Evolutionary conservation across 306 rosid genomes (phyloP).

Genomic region (Dicorynia guianensis): DNA sequence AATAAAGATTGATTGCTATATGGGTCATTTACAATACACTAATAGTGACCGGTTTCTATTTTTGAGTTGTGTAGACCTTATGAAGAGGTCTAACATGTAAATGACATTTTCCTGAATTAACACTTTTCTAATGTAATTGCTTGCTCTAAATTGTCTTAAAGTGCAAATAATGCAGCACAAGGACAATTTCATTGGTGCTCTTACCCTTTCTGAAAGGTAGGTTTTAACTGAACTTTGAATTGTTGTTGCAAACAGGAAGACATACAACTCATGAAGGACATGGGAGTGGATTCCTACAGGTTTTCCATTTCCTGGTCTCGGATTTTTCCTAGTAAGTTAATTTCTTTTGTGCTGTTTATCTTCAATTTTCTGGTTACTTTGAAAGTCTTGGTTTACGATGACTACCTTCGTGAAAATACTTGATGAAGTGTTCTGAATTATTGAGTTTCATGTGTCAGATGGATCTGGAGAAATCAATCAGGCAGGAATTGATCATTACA

Average conservation of each 20-base stretch:
- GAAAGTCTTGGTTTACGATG: not conserved
- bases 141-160: not conserved
- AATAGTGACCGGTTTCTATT: too few relatives aligned
- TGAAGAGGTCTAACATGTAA: too few relatives aligned
- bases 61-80: too few relatives aligned
- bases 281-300: conserved; percentile 85
- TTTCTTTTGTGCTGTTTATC: not conserved
- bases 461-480: conserved; percentile 80
- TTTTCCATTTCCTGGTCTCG: conserved; percentile 85
- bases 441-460: conserved; percentile 52
- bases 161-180: not conserved
- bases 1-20: too few relatives aligned
- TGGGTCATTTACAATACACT: too few relatives aligned
- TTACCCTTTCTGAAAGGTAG: not conserved
- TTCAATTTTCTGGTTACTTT: not conserved
- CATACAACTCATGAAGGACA: conserved; percentile 67
- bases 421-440: conserved; percentile 15
- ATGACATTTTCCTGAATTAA: too few relatives aligned
- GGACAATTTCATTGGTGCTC: not conserved
- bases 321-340: conserved; percentile 65
- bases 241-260: conserved; percentile 57
- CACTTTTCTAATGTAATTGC: not conserved
- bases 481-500: conserved; percentile 85
- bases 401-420: not conserved
- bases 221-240: not conserved